Evolutionary conservation across 78 protist genomes (phyloP).

Genomic region (Cavenderia fasciculata): DNA sequence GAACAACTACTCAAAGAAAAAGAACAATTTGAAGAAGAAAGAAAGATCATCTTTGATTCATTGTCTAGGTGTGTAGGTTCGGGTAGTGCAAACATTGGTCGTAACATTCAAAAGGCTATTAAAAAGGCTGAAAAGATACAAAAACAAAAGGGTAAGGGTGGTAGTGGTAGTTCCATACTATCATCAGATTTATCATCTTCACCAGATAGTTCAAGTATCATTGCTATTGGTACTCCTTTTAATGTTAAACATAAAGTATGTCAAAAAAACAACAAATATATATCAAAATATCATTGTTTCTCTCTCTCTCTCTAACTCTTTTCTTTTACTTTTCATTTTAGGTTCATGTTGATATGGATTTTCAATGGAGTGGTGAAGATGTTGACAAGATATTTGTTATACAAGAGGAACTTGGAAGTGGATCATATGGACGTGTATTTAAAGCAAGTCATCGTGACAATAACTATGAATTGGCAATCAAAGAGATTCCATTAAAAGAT

Average conservation of each 20-base stretch:
- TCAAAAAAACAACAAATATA: no score
- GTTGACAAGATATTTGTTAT: constrained; percentile 22
- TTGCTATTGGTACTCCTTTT: constrained; percentile 42
- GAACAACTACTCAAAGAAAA: constrained; percentile 25
- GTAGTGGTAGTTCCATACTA: neutral
- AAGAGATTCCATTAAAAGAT: constrained; percentile 42
- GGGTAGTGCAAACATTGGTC: constrained; percentile 16
- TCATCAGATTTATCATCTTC: neutral
- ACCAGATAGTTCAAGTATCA: neutral
- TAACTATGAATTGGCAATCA: constrained; percentile 19
- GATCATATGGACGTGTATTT: constrained; percentile 58
- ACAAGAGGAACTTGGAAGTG: constrained; percentile 50
- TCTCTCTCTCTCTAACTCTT: no score
- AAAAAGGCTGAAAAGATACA: constrained; percentile 60
- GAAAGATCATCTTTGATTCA: constrained; percentile 47
- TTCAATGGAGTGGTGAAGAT: constrained; percentile 48
- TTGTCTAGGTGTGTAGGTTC: constrained; percentile 26
- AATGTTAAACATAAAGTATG: constrained; percentile 70
- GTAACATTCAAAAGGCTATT: constrained; percentile 34
- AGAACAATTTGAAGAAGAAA: constrained; percentile 42
- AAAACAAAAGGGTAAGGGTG: neutral
- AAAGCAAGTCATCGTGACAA: constrained; percentile 33
- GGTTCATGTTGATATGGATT: constrained; percentile 67
- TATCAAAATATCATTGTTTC: no score
- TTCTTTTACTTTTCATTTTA: no score